Percentiles rank a stretch among this genome's conserved stretches.
These are phyloP conservation scores for Paramecium pentaurelia DNA, from an alignment of 73 alveolate species.

Conservation along the genomic window DNA sequence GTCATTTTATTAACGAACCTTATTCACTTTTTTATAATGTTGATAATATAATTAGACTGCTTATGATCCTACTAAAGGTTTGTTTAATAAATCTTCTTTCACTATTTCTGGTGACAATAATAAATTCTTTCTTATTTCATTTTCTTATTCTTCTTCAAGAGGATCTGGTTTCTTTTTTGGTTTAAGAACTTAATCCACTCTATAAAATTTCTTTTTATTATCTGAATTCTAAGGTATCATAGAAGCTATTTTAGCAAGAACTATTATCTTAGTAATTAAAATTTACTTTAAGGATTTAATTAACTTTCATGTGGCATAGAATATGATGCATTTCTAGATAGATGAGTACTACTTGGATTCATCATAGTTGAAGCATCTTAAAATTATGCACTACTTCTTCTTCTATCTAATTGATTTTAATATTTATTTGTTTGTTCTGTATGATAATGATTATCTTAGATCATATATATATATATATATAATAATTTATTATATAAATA, in stretches of 20 bases:
- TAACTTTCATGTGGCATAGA: slow-evolving; percentile 42
- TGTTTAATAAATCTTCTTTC: not conserved
- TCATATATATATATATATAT: not conserved
- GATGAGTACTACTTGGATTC: not conserved
- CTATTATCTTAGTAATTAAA: not conserved
- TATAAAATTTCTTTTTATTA: not conserved
- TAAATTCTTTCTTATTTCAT: not conserved
- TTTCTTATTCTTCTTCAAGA: not conserved
- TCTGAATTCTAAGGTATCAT: not conserved
- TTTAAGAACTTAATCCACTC: not conserved
- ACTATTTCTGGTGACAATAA: not conserved
- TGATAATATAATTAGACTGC: not conserved
- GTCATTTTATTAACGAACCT: not conserved
- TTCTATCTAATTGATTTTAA: not conserved
- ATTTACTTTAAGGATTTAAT: not conserved
- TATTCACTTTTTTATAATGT: not conserved
- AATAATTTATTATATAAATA: not conserved
- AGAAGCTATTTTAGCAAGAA: not conserved
- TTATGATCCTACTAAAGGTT: not conserved
- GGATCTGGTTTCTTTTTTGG: slow-evolving; percentile 9
- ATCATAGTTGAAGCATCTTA: not conserved
- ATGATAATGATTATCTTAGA: not conserved
- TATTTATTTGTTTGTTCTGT: not conserved
- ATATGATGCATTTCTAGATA: slow-evolving; percentile 10
- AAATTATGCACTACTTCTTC: not conserved